Evolutionary conservation across 2,329 filamentous ascomycete species (phyloP), one percentile per base, ranked within the genome.

Genomic region (Cytospora chrysosperma): DNA sequence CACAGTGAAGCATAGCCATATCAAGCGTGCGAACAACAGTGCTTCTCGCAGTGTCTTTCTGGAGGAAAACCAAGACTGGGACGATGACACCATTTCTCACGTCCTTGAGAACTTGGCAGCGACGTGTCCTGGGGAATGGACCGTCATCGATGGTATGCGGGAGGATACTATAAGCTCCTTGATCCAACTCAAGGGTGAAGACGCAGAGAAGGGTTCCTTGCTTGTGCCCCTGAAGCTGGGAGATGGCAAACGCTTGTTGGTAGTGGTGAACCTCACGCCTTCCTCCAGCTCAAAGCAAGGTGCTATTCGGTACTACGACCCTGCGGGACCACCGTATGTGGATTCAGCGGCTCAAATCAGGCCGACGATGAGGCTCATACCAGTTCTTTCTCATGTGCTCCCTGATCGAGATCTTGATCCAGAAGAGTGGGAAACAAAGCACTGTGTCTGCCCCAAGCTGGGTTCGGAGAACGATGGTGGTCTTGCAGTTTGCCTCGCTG

Each of bases 41-140:
- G 15, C 21, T n/a, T 61, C 62, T 27, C 47, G 27, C 6, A 40
- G 27, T 26, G 26, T 43, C 15, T 57, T 64, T 1, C 27, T 64
- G 32, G 55, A 57, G 27, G 24, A 27, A 40, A 47, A 26, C 28
- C 28, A 27, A 4, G 47, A 65, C 24, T 59, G 62, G 55, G 62
- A 65, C 17, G 52, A 63, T 47, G 47, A 64, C 43, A 61, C 49
- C 3, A 50, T 57, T 1, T 40, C 57, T 43, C 49, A 47, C 32
- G 47, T 64, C 8, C 54, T 64, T 19, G 30, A 61, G 19, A 53
- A 61, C 4, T 28, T 64, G 4, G 58, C 50, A 13, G 34, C 58
- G 4, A 53, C 30, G n/a, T n/a, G 43, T 9, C 34, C 50, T 19
- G 12, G 21, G 6, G 28, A 54, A 2, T 64, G 43, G 26, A 3